Conservation (phyloP, 1,284 basidiomycete genomes). For the Ganoderma sp. region DNA sequence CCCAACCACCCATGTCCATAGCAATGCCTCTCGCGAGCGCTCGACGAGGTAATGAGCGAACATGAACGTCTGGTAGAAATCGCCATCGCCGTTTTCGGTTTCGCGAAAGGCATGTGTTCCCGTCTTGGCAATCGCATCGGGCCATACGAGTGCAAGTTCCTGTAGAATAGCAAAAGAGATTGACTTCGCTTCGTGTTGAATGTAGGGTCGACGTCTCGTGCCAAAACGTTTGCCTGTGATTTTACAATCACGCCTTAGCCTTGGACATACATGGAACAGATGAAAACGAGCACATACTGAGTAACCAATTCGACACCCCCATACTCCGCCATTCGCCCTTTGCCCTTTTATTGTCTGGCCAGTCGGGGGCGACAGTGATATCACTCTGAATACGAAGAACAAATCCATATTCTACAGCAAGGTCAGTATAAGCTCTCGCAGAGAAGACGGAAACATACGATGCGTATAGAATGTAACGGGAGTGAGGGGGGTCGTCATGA, state of each 20-base stretch:
- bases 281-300: conserved; percentile 31
- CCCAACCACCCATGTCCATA: conserved; percentile 50
- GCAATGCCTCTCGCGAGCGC: conserved; percentile 48
- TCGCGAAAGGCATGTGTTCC: conserved; percentile 44
- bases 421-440: not conserved
- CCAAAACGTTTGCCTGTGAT: conserved; percentile 44
- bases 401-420: conserved; percentile 39
- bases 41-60: conserved; percentile 47
- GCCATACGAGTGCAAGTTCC: conserved; percentile 41
- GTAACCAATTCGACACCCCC: conserved; percentile 37
- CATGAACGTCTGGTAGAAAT: conserved; percentile 44
- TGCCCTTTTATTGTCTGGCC: conserved; percentile 26
- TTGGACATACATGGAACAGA: not conserved
- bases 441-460: conserved; percentile 24
- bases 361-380: conserved; percentile 37
- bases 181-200: conserved; percentile 47
- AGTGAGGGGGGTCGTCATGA: conserved; percentile 34
- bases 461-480: conserved; percentile 39
- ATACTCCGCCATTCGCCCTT: conserved; percentile 44
- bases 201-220: conserved; percentile 45
- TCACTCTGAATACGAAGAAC: conserved; percentile 39
- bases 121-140: conserved; percentile 38
- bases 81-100: conserved; percentile 39
- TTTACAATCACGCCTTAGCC: not conserved
- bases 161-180: conserved; percentile 41